Conservation (phyloP, 331 rosid genomes). For the Arachis monticola region DNA sequence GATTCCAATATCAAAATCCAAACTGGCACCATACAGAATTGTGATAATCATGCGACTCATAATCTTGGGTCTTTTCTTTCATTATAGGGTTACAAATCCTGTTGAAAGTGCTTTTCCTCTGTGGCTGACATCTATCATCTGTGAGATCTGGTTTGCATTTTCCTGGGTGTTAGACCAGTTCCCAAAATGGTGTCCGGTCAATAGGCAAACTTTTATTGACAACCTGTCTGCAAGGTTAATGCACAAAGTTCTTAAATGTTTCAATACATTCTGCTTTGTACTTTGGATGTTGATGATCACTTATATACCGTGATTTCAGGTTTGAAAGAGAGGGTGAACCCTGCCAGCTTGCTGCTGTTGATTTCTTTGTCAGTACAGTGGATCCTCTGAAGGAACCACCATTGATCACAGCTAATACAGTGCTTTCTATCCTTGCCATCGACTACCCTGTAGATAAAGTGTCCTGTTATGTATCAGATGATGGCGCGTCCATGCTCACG, state of each 20-base stretch:
- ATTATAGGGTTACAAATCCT: constrained; percentile 89
- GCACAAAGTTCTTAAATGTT: constrained; percentile 21
- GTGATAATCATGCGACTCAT: constrained; percentile 74
- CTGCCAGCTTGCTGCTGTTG: constrained; percentile 85
- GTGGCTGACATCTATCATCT: constrained; percentile 92
- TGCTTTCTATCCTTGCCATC: constrained; percentile 96
- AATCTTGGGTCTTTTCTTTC: constrained; percentile 88
- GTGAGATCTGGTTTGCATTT: constrained; percentile 98
- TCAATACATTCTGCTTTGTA: constrained; percentile 7
- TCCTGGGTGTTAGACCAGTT: constrained; percentile 99
- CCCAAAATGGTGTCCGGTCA: constrained; percentile 95
- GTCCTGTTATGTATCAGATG: constrained; percentile 96
- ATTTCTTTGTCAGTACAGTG: constrained; percentile 98
- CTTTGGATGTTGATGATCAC: constrained; percentile 36
- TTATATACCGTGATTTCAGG: constrained; percentile 53
- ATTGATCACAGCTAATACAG: constrained; percentile 90
- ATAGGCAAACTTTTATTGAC: constrained; percentile 73
- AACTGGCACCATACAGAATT: constrained; percentile 79
- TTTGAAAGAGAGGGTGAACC: constrained; percentile 94
- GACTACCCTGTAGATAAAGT: constrained; percentile 98
- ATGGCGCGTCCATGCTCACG: constrained; percentile 98
- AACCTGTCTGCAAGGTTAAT: constrained; percentile 81
- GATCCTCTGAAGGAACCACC: constrained; percentile 99
- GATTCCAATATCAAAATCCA: constrained; percentile 65
- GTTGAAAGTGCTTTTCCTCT: constrained; percentile 89